Evolutionary conservation across 306 rosid species (phyloP).

Genomic region (Dalbergia oliveri): DNA sequence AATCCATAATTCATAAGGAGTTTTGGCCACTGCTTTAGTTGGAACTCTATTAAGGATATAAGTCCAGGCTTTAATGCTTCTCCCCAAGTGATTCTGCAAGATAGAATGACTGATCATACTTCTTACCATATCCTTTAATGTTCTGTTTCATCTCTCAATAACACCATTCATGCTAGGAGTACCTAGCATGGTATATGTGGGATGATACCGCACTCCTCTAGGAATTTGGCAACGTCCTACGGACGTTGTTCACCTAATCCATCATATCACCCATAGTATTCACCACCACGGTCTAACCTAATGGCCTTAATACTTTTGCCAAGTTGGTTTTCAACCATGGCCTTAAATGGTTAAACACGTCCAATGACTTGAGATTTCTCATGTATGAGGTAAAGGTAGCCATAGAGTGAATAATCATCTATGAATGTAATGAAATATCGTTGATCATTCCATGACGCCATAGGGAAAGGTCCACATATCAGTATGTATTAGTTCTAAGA

Average conservation of each 20-base stretch:
- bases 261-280: not conserved
- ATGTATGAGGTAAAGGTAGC: no score
- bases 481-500: no score
- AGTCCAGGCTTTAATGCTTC: not conserved
- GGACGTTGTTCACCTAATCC: not conserved
- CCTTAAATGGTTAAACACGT: no score
- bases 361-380: no score
- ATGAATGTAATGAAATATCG: not conserved
- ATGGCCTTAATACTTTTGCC: not conserved
- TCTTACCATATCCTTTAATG: no score
- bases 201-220: no score
- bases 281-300: not conserved
- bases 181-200: no score
- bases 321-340: no score
- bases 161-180: no score
- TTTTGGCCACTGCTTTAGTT: not conserved
- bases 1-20: not conserved
- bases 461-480: not conserved
- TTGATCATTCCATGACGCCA: not conserved
- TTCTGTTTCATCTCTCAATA: not conserved
- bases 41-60: not conserved
- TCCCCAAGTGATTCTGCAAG: not conserved
- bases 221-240: not conserved
- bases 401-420: not conserved
- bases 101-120: not conserved